Evolutionary conservation across 2,329 filamentous ascomycete genomes (phyloP).

Genomic region (Neofusicoccum sp.): DNA sequence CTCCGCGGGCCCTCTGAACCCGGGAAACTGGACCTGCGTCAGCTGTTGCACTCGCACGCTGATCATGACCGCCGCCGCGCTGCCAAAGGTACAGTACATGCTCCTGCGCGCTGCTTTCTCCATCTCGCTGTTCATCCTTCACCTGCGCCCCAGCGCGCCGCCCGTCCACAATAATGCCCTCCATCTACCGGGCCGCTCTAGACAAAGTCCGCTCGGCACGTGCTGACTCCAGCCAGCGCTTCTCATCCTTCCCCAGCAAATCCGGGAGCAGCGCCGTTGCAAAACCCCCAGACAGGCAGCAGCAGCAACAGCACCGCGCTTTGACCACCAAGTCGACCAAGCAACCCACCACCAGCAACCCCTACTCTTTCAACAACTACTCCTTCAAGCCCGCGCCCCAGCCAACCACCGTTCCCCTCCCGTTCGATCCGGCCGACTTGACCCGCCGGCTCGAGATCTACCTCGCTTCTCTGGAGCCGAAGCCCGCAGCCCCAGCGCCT

Average conservation of each 20-base stretch:
- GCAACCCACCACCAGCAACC: neutral
- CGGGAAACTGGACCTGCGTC: no score
- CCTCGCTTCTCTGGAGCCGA: slow-evolving; percentile 4
- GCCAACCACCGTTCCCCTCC: neutral
- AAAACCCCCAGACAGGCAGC: neutral
- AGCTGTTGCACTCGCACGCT: no score
- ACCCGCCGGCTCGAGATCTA: slow-evolving; percentile 10
- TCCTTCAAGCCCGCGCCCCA: slow-evolving; percentile 3
- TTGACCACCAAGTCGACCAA: neutral
- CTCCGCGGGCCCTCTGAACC: no score
- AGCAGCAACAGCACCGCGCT: neutral
- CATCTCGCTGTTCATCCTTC: neutral
- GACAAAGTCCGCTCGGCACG: neutral
- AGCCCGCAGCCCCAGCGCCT: neutral
- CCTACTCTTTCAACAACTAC: slow-evolving; percentile 13
- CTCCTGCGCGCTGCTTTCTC: neutral
- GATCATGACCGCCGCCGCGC: slow-evolving; percentile 1
- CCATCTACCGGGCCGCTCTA: neutral
- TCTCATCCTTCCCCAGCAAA: neutral
- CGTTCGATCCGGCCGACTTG: slow-evolving; percentile 7
- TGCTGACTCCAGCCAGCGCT: neutral
- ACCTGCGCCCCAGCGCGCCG: neutral
- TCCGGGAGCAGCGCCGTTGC: neutral
- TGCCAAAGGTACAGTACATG: slow-evolving; percentile 2
- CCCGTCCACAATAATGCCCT: neutral